Evolutionary conservation across 306 rosid genomes (phyloP).

Genomic region (Prunus salicina): DNA sequence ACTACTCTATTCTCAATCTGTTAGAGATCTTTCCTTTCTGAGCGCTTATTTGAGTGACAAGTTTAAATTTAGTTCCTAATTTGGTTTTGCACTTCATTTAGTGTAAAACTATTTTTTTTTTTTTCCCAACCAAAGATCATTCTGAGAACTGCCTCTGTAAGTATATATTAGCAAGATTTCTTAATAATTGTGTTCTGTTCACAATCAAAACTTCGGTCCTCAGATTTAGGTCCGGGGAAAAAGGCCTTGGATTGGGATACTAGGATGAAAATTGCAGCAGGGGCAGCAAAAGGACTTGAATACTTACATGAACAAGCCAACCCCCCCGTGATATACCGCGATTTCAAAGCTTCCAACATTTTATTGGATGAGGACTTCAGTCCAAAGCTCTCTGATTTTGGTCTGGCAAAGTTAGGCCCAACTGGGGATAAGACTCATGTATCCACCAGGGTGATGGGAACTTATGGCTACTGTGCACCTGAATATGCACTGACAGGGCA

Average conservation of each 20-base stretch:
- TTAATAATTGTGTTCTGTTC: neutral
- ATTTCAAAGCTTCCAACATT: conserved; percentile 89
- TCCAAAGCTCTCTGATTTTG: conserved; percentile 88
- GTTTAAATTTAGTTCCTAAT: too few relatives aligned
- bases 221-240: conserved; percentile 44
- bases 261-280: conserved; percentile 84
- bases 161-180: neutral
- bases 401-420: conserved; percentile 94
- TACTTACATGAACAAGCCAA: conserved; percentile 76
- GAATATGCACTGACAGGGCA: conserved; percentile 88
- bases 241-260: conserved; percentile 72
- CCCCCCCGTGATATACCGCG: conserved; percentile 86
- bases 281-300: conserved; percentile 88
- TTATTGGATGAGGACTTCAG: conserved; percentile 71
- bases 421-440: conserved; percentile 82
- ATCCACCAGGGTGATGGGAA: conserved; percentile 97
- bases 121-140: too few relatives aligned
- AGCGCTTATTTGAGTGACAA: too few relatives aligned
- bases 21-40: neutral
- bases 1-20: neutral
- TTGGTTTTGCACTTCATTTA: too few relatives aligned
- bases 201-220: conserved; percentile 1
- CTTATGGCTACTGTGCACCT: conserved; percentile 95
- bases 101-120: too few relatives aligned
- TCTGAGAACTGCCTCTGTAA: too few relatives aligned